Evolutionary conservation across 495 filamentous ascomycete species (phyloP).

Genomic region (Aspergillus nidulans): DNA sequence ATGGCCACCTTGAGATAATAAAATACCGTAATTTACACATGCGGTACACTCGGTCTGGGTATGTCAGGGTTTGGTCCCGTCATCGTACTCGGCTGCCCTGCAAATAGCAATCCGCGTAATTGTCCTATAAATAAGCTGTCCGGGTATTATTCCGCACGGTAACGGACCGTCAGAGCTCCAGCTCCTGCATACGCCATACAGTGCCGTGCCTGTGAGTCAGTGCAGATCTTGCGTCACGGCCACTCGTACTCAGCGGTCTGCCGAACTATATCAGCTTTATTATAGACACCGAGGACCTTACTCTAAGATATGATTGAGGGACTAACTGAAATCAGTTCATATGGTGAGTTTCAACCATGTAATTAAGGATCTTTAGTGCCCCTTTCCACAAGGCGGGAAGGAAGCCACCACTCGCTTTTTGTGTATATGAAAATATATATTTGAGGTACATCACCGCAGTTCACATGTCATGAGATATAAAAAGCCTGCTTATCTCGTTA

Average conservation of each 20-base stretch:
- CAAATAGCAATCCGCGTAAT: neutral
- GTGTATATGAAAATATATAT: neutral
- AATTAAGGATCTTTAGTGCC: neutral
- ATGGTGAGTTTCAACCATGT: no score
- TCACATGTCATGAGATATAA: neutral
- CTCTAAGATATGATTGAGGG: no score
- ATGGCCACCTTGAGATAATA: neutral
- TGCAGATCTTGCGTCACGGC: neutral
- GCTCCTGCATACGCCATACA: no score
- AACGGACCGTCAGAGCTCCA: constrained; percentile 6
- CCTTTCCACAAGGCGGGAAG: neutral
- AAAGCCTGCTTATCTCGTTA: neutral
- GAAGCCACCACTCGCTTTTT: neutral
- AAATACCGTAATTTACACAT: neutral
- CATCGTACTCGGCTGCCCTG: constrained; percentile 5
- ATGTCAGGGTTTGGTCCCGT: constrained; percentile 13
- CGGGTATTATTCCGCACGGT: constrained; percentile 5
- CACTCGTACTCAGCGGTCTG: neutral
- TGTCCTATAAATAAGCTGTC: neutral
- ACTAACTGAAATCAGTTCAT: no score
- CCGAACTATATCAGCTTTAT: neutral
- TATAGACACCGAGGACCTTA: neutral
- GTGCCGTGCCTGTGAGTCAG: neutral
- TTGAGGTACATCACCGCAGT: neutral
- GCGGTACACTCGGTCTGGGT: neutral